Evolutionary conservation across 2,329 filamentous ascomycete genomes (phyloP), one percentile per base, ranked within the genome.

Genomic region (Alternaria gansuensis): DNA sequence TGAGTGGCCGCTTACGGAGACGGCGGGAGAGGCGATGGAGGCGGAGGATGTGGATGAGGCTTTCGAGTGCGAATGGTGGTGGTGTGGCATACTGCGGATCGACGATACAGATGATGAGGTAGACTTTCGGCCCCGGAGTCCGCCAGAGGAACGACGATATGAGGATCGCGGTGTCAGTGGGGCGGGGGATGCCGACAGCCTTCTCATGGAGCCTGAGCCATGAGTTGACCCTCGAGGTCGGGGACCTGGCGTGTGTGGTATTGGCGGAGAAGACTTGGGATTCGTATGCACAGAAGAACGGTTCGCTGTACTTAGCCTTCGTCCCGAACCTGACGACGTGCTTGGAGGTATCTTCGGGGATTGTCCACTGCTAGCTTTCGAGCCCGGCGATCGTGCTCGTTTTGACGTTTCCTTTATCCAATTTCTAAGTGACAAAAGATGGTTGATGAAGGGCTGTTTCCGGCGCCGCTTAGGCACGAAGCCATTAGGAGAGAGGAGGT

Each of bases 81-180:
- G 93, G 73, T 75, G 73, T 34, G 74, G 75, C 73, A 98, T 92
- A 43, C 91, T 96, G 58, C 95, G 89, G 57, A 99, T 89, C 0
- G 93, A 97, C 0, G 93, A 97, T 14, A 99, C 88, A 0, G 93
- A 98, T 0, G 93, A 97, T 0, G 93, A 97, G 0, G 95, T 99
- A 0, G 94, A 98, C 76, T 98, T 98, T 60, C 95, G 88, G 36
- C 95, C 94, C 28, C 93, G 87, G 43, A 98, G 84, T 29, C 94
- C 93, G 41, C 85, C 87, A 5, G 92, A 96, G 2, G 92, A 88
- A 34, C 93, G 90, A 10, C 95, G 88, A 70, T 96, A 90, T 0
- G 91, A 91, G 5, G 92, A 93, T 37, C 93, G 90, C 3, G 95
- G 94, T 0, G 95, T 98, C 39, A 97, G 78, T 0, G 95, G 94